Evolutionary conservation across 2,329 filamentous ascomycete genomes (phyloP), one percentile per base, ranked within the genome.

Genomic region (Keithomyces neogunnii): DNA sequence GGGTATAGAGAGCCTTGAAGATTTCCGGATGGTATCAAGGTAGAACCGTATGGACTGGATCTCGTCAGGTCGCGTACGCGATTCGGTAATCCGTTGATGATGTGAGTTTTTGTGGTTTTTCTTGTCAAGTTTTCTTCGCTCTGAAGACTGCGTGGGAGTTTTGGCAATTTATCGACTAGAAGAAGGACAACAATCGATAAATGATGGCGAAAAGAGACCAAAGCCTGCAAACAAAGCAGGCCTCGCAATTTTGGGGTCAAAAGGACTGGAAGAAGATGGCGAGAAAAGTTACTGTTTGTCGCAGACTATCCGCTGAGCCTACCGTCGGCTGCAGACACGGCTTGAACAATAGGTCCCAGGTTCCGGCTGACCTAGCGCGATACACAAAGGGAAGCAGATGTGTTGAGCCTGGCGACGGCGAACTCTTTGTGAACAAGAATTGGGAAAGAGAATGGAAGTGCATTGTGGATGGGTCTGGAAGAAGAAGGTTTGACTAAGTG

Each of bases 401-500:
- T 29, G 40, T 11, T 44, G 40, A 9, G 6, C 2, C 11, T 13
- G 29, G 28, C 28, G 40, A 44, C 26, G 28, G n/a, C 28, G 8
- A 10, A 9, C 30, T 19, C 7, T 35, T 19, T 11, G 19, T 28
- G 31, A 36, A 43, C 26, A 19, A 44, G 26, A 39, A 36, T 26
- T 43, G 28, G 29, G 11, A 45, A 36, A 19, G 35, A 42, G 11
- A 32, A 35, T 19, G 42, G n/a, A 38, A n/a, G 19, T 35, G 28
- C 26, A 11, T 30, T 11, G 38, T 7, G 5, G n/a, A 44, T 13
- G 28, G 28, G 28, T 29, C 19, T 26, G 39, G 11, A 19, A 7
- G 19, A 28, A 28, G n/a, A 45, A 32, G 48, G 44, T 44, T 45
- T 47, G 43, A 26, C 49, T 48, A 45, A 55, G 57, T 60, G 59